A percentile compares a stretch with the other conserved stretches of the same genome.
These are phyloP conservation scores for Cryptococcus depauperatus DNA, from an alignment of 1,284 basidiomycete species.

Conservation along the genomic window DNA sequence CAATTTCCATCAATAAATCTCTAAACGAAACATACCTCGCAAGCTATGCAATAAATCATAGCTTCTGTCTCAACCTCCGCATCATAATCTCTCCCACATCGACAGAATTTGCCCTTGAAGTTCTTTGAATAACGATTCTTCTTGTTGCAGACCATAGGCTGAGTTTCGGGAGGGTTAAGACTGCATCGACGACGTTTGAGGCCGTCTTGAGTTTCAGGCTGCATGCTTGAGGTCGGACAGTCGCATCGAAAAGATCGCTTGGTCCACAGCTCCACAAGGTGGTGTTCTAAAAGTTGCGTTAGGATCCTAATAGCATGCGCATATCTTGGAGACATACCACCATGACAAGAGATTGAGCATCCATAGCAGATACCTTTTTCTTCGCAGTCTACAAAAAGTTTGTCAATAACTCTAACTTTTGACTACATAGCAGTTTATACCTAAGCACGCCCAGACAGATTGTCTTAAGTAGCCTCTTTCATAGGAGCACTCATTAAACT, in stretches of 20 bases:
- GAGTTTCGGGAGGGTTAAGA: constrained; percentile 28
- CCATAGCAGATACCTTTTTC: constrained; percentile 46
- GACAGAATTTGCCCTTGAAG: constrained; percentile 40
- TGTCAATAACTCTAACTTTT: not conserved
- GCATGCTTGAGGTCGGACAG: constrained; percentile 38
- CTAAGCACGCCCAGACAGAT: constrained; percentile 41
- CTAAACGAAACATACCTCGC: constrained; percentile 32
- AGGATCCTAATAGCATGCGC: not conserved
- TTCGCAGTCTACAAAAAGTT: constrained; percentile 35
- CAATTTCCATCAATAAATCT: not conserved
- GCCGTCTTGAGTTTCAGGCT: constrained; percentile 9
- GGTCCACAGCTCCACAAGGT: constrained; percentile 43
- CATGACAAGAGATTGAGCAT: constrained; percentile 44
- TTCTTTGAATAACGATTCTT: constrained; percentile 37
- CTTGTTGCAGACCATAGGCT: constrained; percentile 29
- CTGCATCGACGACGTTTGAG: constrained; percentile 20
- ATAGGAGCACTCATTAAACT: constrained; percentile 42
- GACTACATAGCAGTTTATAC: constrained; percentile 13
- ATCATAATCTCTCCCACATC: constrained; percentile 43
- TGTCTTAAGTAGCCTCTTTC: constrained; percentile 36
- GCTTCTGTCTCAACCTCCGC: constrained; percentile 42
- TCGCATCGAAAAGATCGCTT: constrained; percentile 42
- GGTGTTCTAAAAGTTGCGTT: constrained; percentile 28
- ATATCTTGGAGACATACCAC: constrained; percentile 22
- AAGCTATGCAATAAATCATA: constrained; percentile 43